Evolutionary conservation across 129 eudicot species (phyloP), one percentile per base, ranked within the genome.

Genomic region (Saussurea involucrata): DNA sequence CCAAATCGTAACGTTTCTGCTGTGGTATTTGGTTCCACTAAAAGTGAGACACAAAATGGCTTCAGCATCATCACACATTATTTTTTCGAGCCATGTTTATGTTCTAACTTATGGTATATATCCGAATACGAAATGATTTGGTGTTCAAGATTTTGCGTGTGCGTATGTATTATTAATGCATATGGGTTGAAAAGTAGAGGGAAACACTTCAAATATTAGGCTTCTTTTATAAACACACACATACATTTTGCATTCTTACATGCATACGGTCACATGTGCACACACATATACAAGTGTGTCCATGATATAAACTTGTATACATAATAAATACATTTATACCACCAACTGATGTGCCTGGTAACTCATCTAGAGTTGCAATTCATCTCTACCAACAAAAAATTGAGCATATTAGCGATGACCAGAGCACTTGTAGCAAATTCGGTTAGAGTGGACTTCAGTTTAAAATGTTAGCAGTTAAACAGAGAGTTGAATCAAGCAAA

Each of bases 41-140:
- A 11, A 66, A 44, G 25, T 0, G 40, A 46, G 27, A 46, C 31
- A 46, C 58, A 46, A 28, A 61, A 25, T 63, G 29, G 31, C 28
- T 58, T 5, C 61, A 17, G 42, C 44, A 24, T 24, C n/a, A 22
- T 42, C 60, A 72, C 53, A 22, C 68, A 20, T 46, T 44, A 42
- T 21, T 63, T 72, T 42, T 53, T 42, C 12, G 67, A 61, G 72
- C 27, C 25, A 28, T 21, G 65, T 63, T 72, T 24, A 63, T 79
- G 72, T 71, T 63, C 28, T n/a, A 27, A 63, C 24, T 29, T 71
- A 18, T 58, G 42, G 5, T 33, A 77, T 61, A 63, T 69, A 77
- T 77, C 72, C 44, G 17, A 65, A 49, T 46, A 25, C 17, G 28
- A 25, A 40, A 40, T 70, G 46, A 64, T 42, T 24, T 75, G 44